Evolutionary conservation across 768 basidiomycete genomes (phyloP).

Genomic region (Melanogaster broomeanus): DNA sequence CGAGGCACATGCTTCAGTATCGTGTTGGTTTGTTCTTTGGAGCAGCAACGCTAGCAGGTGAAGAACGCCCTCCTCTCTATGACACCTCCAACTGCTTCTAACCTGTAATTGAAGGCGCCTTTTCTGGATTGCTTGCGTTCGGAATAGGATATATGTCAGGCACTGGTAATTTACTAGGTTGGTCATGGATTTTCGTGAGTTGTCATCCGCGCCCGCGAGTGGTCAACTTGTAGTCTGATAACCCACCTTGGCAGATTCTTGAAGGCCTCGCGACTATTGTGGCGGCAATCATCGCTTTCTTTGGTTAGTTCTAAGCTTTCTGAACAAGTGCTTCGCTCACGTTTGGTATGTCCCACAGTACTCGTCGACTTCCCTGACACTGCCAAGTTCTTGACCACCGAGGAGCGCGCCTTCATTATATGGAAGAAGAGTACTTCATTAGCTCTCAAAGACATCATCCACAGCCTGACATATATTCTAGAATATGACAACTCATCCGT

Average conservation of each 20-base stretch:
- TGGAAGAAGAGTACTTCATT: conserved; percentile 52
- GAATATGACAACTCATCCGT: conserved; percentile 55
- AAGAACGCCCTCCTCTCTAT: neutral
- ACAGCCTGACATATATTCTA: conserved; percentile 51
- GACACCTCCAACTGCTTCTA: no score
- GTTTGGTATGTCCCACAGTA: conserved; percentile 36
- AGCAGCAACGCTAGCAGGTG: conserved; percentile 60
- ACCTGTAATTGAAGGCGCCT: conserved; percentile 39
- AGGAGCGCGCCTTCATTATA: conserved; percentile 57
- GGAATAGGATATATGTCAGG: conserved; percentile 56
- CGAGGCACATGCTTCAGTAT: conserved; percentile 57
- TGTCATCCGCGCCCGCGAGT: no score
- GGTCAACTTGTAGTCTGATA: neutral
- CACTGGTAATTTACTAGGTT: conserved; percentile 47
- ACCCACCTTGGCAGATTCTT: conserved; percentile 8
- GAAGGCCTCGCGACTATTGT: conserved; percentile 58
- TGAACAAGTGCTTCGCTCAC: neutral
- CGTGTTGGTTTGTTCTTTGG: conserved; percentile 68
- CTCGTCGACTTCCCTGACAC: conserved; percentile 63
- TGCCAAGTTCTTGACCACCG: conserved; percentile 59
- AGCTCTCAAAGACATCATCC: conserved; percentile 47
- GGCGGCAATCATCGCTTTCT: conserved; percentile 53
- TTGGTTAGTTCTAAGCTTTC: conserved; percentile 36
- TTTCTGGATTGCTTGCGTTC: conserved; percentile 60
- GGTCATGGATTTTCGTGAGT: conserved; percentile 71